phyloP scores from a whole-genome alignment of 768 basidiomycete genomes.

The Mycena metata region DNA sequence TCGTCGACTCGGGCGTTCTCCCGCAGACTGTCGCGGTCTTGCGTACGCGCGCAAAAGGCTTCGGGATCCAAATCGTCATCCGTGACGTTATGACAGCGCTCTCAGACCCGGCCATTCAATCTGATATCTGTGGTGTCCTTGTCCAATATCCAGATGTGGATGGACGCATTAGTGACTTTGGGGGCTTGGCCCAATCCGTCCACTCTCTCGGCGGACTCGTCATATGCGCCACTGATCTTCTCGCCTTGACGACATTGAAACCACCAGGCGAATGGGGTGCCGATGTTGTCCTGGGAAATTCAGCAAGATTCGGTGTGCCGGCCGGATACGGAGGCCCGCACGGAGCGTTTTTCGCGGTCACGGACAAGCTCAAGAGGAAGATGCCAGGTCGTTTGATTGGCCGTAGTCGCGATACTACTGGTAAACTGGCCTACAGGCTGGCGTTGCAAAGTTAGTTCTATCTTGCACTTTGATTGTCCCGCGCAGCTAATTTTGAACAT shows the following conservation, averaged over 20 bases:
- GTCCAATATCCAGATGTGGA: constrained; percentile 96
- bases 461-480: not conserved
- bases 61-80: constrained; percentile 86
- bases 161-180: constrained; percentile 84
- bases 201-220: constrained; percentile 87
- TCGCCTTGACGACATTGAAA: constrained; percentile 92
- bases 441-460: constrained; percentile 88
- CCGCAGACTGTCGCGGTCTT: constrained; percentile 95
- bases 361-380: constrained; percentile 92
- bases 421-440: constrained; percentile 90
- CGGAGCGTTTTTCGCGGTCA: constrained; percentile 96
- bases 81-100: constrained; percentile 69
- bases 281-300: constrained; percentile 95
- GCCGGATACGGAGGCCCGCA: constrained; percentile 98
- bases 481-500: not conserved
- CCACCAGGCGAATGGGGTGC: constrained; percentile 99
- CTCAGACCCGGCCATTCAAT: constrained; percentile 64
- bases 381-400: constrained; percentile 99
- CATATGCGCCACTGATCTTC: constrained; percentile 90
- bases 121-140: constrained; percentile 86
- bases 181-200: constrained; percentile 70
- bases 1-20: constrained; percentile 86
- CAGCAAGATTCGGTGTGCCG: constrained; percentile 96
- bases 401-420: constrained; percentile 85
- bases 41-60: constrained; percentile 91